Evolutionary conservation across 2,329 filamentous ascomycete genomes (phyloP), one percentile per base, ranked within the genome.

Genomic region (Fusarium brachygibbosum): DNA sequence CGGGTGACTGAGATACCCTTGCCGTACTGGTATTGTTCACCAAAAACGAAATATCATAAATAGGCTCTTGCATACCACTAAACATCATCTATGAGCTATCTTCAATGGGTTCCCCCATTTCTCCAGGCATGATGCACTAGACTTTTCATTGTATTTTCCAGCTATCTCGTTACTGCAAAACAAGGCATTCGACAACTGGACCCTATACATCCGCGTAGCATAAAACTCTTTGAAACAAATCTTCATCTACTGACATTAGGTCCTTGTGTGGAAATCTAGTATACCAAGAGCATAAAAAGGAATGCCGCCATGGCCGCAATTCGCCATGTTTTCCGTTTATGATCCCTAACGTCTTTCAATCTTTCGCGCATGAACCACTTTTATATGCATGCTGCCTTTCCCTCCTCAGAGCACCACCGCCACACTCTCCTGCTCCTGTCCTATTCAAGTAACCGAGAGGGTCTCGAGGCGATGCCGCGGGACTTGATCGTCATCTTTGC

Each of bases 1-100:
- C 34, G 25, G 56, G 45, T 29, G 46, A 37, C 48, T 55, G 49
- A 72, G 68, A 73, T 73, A 66, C 60, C 68, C 66, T 55, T 68
- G 56, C 63, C 49, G 34, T 41, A 46, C 31, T 56, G 46, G 60
- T 40, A 65, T 56, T 59, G 31, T 68, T 62, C 60, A 51, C 68
- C 45, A 58, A 55, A 51, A 42, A 62, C 28, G 32, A 56, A 49
- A 38, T 61, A 58, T 41, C 52, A 44, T 46, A 49, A 50, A 23
- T 56, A 55, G 21, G 25, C 44, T 50, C 38, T 48, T 58, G 46
- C 56, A 66, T 44, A 64, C 42, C 40, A 69, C 63, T 49, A 34
- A 54, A 49, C 56, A 66, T 64, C 52, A 66, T 62, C 10, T 50
- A 62, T 66, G 60, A 65, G 44, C 35, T 68, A 44, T 34, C 35